phyloP scores from a whole-genome alignment of 148 eudicot species.

The Salicornia ramosissima region DNA sequence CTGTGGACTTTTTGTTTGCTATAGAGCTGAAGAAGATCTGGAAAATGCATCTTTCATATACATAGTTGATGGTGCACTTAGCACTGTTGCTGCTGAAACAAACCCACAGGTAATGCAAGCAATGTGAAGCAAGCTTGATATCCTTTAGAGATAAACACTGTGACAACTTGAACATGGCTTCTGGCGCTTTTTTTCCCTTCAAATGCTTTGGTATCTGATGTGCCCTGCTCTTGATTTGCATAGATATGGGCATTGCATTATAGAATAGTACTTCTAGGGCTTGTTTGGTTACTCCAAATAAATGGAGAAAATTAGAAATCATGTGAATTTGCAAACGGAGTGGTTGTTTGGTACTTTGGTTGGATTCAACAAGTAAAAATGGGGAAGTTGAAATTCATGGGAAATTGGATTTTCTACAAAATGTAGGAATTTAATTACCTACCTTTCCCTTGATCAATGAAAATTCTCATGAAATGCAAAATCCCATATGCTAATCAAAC shows the following conservation, averaged over 20 bases:
- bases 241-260: not conserved
- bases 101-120: constrained; percentile 67
- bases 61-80: constrained; percentile 83
- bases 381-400: no score
- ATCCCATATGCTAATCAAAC: no score
- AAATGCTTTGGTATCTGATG: not conserved
- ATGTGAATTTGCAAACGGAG: no score
- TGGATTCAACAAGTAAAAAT: no score
- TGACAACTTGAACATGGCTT: not conserved
- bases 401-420: no score
- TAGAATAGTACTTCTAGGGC: no score
- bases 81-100: constrained; percentile 96
- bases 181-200: not conserved
- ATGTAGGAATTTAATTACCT: no score
- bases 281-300: no score
- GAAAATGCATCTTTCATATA: constrained; percentile 71
- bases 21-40: constrained; percentile 84
- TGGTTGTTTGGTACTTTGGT: no score
- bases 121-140: not conserved
- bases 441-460: no score
- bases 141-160: not conserved
- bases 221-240: not conserved
- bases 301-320: no score
- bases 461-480: no score
- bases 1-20: constrained; percentile 94